phyloP scores from a whole-genome alignment of 176 grass and related monocot species.

The Zea luxurians region DNA sequence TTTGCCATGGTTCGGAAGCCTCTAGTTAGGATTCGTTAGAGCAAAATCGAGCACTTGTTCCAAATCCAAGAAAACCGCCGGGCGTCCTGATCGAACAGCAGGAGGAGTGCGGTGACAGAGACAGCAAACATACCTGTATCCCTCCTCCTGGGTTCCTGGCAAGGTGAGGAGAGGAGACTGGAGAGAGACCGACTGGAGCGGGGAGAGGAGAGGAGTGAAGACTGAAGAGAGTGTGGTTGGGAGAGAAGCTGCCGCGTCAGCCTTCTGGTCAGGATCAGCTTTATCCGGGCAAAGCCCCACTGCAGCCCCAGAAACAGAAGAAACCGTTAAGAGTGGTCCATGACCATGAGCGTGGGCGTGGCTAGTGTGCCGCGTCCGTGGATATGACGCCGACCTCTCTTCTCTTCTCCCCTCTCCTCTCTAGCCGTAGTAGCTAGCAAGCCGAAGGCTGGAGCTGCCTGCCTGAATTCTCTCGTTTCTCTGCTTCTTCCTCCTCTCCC shows the following conservation, averaged over 20 bases:
- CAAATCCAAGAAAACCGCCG: background rate
- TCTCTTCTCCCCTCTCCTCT: background rate
- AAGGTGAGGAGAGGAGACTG: background rate
- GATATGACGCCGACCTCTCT: background rate
- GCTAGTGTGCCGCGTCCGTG: background rate
- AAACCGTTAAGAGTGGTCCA: background rate
- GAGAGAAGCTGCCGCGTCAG: background rate
- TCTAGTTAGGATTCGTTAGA: background rate
- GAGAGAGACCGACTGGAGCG: background rate
- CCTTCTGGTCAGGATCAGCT: background rate
- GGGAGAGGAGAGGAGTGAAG: background rate
- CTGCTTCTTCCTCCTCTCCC: background rate
- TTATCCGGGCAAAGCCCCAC: background rate
- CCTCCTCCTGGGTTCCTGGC: background rate
- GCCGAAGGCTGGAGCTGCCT: background rate
- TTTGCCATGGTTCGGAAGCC: background rate
- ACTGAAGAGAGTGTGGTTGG: background rate
- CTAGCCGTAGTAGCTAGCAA: background rate
- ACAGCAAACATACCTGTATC: background rate
- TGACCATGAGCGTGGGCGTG: background rate
- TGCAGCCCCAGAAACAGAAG: background rate
- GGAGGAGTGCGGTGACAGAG: background rate
- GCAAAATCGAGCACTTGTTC: background rate
- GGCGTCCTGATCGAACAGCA: background rate
- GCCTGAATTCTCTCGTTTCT: no score